Base-by-base conservation (phyloP, 2,329 filamentous ascomycete genomes). In the Diaporthe destruens region DNA sequence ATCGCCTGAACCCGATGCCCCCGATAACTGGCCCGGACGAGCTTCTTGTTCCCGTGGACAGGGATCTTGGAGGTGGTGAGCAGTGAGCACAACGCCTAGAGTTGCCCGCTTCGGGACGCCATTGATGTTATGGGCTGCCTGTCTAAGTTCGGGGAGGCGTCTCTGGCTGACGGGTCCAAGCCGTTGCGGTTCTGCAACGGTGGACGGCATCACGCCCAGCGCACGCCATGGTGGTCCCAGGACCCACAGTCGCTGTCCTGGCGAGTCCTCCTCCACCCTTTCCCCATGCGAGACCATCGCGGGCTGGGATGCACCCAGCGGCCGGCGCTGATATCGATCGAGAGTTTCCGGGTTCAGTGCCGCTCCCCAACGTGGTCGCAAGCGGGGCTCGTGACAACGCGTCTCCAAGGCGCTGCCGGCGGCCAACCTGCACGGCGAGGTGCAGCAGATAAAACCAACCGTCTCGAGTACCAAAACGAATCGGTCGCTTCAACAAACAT, bases 61-160 rank as follows among this genome's bases (percentile, higher is more conserved):
- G 61, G 61, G 61, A 53, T 66, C 47, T 39, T 32, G 44, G 61
- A 14, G 25, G 23, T 53, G 61, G 39, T 53, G 61, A 39, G 20
- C 61, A 53, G 39, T 53, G 61, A 39, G 20, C 61, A 53, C 47
- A 20, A 39, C 61, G 25, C 53, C 44, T 29, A 44, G 32, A 66
- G 61, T 39, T 47, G 61, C 47, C 61, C 44, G 61, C 61, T 34
- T 53, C 47, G 61, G 61, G 47, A 66, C 44, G 61, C 61, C 61
- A 53, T n/a, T 20, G 47, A 47, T 47, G 42, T 36, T 51, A 34
- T 49, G 32, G 29, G 14, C 8, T 25, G 29, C 47, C 61, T 66
- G n/a, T 61, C 57, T 39, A 32, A 25, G 57, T 61, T 47, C 59
- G 36, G 36, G 18, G 18, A 8, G 39, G 8, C 39, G 23, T 42